Conservation (phyloP, 2,329 filamentous ascomycete genomes). For the Leptographium lundbergii region DNA sequence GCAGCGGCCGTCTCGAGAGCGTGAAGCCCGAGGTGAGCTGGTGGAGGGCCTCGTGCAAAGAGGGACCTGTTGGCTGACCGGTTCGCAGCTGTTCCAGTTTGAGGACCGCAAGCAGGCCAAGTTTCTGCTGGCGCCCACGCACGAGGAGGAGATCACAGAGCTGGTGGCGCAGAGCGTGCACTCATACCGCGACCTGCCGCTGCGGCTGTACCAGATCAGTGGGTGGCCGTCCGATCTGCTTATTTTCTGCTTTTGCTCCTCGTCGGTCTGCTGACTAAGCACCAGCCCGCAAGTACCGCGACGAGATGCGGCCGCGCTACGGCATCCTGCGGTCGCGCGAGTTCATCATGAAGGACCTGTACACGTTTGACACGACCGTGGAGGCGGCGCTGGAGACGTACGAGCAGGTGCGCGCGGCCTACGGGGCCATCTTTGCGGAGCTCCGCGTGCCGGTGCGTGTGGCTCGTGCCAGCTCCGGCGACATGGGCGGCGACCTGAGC, state of each 20-base stretch:
- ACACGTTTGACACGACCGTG: constrained; percentile 71
- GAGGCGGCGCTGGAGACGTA: constrained; percentile 72
- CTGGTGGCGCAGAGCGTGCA: constrained; percentile 61
- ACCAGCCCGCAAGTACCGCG: constrained; percentile 78
- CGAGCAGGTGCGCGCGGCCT: constrained; percentile 57
- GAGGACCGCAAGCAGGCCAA: constrained; percentile 62
- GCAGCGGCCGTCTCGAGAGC: constrained; percentile 66
- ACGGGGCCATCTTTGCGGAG: constrained; percentile 66
- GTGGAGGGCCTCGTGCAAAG: neutral
- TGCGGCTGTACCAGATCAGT: constrained; percentile 86
- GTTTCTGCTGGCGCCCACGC: constrained; percentile 78
- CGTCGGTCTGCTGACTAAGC: neutral
- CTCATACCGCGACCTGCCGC: constrained; percentile 76
- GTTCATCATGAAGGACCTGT: constrained; percentile 97
- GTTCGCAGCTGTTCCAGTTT: constrained; percentile 61
- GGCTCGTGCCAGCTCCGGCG: constrained; percentile 85
- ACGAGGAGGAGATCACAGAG: constrained; percentile 90
- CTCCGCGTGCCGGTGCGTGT: constrained; percentile 74
- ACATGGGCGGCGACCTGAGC: constrained; percentile 85
- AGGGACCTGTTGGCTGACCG: neutral
- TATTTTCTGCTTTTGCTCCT: neutral
- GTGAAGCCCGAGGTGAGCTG: constrained; percentile 55
- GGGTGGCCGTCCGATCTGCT: too few species aligned
- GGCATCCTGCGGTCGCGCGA: constrained; percentile 80
- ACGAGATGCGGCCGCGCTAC: constrained; percentile 79